These are phyloP conservation scores for Jacaranda copaia DNA, from an alignment of 257 asterid genomes.

Conservation along the genomic window DNA sequence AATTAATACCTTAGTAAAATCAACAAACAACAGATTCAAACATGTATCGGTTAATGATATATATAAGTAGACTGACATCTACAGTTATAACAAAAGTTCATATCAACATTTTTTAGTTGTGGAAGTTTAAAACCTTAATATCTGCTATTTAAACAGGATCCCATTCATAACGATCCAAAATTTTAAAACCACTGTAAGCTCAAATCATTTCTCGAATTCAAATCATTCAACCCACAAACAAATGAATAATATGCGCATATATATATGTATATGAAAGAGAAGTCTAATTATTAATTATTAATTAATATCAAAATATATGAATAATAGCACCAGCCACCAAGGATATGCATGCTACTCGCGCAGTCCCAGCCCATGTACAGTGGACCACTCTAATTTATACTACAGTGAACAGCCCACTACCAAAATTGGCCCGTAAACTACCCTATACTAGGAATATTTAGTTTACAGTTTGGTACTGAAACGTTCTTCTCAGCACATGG, in stretches of 20 bases:
- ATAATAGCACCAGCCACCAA: background rate
- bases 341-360: background rate
- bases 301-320: too few relatives aligned
- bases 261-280: too few relatives aligned
- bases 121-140: too few relatives aligned
- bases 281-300: background rate
- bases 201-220: background rate
- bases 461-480: background rate
- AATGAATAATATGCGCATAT: background rate
- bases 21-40: too few relatives aligned
- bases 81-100: too few relatives aligned
- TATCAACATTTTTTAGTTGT: too few relatives aligned
- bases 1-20: too few relatives aligned
- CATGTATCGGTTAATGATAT: too few relatives aligned
- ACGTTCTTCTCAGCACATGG: constrained; percentile 1
- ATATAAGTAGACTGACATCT: too few relatives aligned
- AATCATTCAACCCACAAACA: background rate
- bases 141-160: too few relatives aligned
- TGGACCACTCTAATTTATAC: constrained; percentile 14
- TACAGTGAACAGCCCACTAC: background rate
- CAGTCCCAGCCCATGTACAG: background rate
- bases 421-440: background rate
- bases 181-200: too few relatives aligned
- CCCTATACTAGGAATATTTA: background rate
- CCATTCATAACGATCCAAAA: too few relatives aligned